These are phyloP conservation scores for Osmanthus fragrans DNA, from an alignment of 257 asterid species.

Conservation along the genomic window DNA sequence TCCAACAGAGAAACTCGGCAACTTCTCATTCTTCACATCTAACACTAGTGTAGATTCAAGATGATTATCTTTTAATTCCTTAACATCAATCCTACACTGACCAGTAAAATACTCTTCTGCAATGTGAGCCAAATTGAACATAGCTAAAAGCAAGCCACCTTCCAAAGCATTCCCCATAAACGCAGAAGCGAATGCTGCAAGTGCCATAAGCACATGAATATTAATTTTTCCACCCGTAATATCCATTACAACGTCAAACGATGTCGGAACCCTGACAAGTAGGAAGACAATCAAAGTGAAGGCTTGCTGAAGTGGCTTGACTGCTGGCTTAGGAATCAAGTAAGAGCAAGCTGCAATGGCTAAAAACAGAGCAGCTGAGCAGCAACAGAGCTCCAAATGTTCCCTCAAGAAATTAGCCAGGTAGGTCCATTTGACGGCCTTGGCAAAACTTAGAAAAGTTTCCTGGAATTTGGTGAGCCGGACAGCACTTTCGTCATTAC, in stretches of 20 bases:
- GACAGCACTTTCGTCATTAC: conserved; percentile 32
- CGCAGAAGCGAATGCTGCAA: conserved; percentile 95
- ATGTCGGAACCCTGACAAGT: conserved; percentile 92
- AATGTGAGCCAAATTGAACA: conserved; percentile 96
- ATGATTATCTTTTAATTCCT: too few species aligned
- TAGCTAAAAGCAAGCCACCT: conserved; percentile 95
- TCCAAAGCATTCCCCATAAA: conserved; percentile 91
- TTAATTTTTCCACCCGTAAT: conserved; percentile 83
- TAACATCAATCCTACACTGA: too few species aligned
- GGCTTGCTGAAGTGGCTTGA: conserved; percentile 61
- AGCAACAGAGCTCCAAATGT: conserved; percentile 87
- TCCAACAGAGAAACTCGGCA: too few species aligned
- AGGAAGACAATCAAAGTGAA: too few species aligned
- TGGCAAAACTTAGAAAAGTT: conserved; percentile 60
- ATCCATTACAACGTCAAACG: conserved; percentile 78
- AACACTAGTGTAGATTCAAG: too few species aligned
- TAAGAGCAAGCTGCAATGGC: conserved; percentile 77
- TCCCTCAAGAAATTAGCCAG: conserved; percentile 74
- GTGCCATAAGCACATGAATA: conserved; percentile 95
- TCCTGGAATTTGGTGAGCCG: conserved; percentile 69
- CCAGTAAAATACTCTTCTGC: too few species aligned
- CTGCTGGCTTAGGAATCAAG: conserved; percentile 62
- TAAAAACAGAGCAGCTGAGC: conserved; percentile 66
- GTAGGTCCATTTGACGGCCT: conserved; percentile 59
- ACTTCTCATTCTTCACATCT: too few species aligned